Evolutionary conservation across 2,329 filamentous ascomycete genomes (phyloP), one percentile per base, ranked within the genome.

Genomic region (Aspergillus sp.): DNA sequence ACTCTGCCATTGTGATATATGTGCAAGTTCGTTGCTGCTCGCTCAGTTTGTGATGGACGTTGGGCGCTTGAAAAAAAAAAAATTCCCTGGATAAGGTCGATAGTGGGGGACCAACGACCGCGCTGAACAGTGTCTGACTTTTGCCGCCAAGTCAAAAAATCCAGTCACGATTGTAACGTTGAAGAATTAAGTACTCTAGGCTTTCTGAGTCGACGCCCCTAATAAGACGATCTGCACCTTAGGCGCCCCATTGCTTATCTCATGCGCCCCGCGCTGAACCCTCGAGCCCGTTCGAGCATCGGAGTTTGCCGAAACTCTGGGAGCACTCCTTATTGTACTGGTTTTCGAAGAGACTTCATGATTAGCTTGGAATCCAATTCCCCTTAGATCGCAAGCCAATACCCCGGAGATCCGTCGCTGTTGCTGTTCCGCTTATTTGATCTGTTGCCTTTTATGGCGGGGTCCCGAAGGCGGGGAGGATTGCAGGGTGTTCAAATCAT

Each of bases 1-100:
- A 13, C 46, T 51, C 49, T 3, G 49, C 46, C 61, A 63, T 63
- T 28, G 17, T 48, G 19, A 7, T 19, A 48, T n/a, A 15, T 19
- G 23, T 43, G 17, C 30, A 41, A 13, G 13, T 41, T 5, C 19
- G 22, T 30, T 22, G 31, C 23, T 38, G 23, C 22, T 48, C 22
- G 46, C 19, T 15, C 23, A 13, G 19, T 5, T 15, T 8, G 23
- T 15, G 19, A 15, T 48, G 46, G 34, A 41, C 34, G 34, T 15
- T 41, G 11, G 34, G 13, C 34, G 34, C 19, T 41, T 17, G 34
- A 15, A 41, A 41, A 41, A 38, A 15, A 15, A 41, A 41, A 41
- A 41, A 15, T 41, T 15, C 34, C 34, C 13, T 38, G 9, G 34
- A 15, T 15, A 5, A 13, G 9, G 15, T 41, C 11, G 15, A 3